Conservation (phyloP, 805 yeast genomes). For the Nakazawaea ambrosiae region DNA sequence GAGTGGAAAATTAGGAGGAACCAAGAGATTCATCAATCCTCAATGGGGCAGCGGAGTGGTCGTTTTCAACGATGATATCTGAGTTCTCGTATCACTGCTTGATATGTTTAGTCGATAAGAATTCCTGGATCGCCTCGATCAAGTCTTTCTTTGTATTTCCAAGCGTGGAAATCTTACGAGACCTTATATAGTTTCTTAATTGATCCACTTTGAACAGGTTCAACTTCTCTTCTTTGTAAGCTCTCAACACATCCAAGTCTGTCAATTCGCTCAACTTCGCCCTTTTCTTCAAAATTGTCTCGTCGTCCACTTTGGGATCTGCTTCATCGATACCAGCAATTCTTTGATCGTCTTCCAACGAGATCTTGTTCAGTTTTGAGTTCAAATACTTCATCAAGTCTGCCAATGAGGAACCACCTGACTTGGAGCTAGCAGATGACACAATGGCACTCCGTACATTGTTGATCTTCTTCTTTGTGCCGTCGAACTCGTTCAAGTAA, state of each 20-base stretch:
- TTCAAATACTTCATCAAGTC: slow-evolving; percentile 15
- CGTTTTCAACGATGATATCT: slow-evolving; percentile 2
- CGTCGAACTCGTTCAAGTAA: slow-evolving; percentile 9
- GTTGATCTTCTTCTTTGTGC: slow-evolving; percentile 7
- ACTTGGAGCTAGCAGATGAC: slow-evolving; percentile 7
- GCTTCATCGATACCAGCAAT: slow-evolving; percentile 12
- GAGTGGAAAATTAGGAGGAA: slow-evolving; percentile 2
- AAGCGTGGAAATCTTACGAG: slow-evolving; percentile 20
- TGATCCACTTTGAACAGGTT: slow-evolving; percentile 33
- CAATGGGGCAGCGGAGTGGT: slow-evolving; percentile 1
- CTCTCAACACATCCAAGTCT: slow-evolving; percentile 33
- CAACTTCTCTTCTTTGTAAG: slow-evolving; percentile 33
- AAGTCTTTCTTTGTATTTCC: slow-evolving; percentile 36
- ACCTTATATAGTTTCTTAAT: slow-evolving; percentile 30
- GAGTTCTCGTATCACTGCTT: neutral
- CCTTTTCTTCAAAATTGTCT: no score
- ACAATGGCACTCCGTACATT: slow-evolving; percentile 8
- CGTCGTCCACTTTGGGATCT: slow-evolving; percentile 6
- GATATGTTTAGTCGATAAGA: slow-evolving; percentile 17
- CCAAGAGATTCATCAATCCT: slow-evolving; percentile 5
- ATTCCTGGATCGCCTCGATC: slow-evolving; percentile 32
- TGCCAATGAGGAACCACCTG: slow-evolving; percentile 2
- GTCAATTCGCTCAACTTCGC: slow-evolving; percentile 15
- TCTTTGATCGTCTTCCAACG: slow-evolving; percentile 17
- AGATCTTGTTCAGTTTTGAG: slow-evolving; percentile 16